Evolutionary conservation across 1,139 yeast species (phyloP).

Genomic region (Wickerhamomyces sp.): DNA sequence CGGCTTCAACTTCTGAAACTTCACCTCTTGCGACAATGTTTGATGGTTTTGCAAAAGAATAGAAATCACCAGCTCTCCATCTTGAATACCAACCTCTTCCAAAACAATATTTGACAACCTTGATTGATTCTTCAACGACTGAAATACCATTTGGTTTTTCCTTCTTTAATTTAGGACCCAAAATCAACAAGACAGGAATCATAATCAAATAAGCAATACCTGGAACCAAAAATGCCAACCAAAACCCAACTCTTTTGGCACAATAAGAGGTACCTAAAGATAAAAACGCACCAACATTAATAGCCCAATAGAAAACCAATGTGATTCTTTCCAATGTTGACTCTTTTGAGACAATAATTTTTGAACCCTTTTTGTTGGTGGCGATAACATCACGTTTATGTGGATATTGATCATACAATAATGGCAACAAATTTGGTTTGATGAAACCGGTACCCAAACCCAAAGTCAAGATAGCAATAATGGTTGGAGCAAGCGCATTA

Average conservation of each 20-base stretch:
- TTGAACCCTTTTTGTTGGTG: slow-evolving; percentile 55
- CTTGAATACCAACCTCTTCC: slow-evolving; percentile 37
- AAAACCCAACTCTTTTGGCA: slow-evolving; percentile 66
- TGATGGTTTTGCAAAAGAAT: slow-evolving; percentile 54
- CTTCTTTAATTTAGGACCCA: slow-evolving; percentile 34
- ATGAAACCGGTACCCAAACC: slow-evolving; percentile 83
- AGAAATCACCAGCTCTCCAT: slow-evolving; percentile 34
- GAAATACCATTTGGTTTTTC: slow-evolving; percentile 43
- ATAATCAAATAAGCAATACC: slow-evolving; percentile 44
- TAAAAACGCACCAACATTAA: slow-evolving; percentile 76
- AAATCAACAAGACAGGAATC: slow-evolving; percentile 40
- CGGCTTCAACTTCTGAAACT: slow-evolving; percentile 17
- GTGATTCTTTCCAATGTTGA: slow-evolving; percentile 71
- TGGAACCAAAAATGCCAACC: slow-evolving; percentile 69
- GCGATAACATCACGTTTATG: slow-evolving; percentile 55
- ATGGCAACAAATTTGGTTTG: slow-evolving; percentile 72
- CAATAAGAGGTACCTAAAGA: slow-evolving; percentile 74
- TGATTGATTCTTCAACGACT: slow-evolving; percentile 39
- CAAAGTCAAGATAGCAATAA: slow-evolving; percentile 57
- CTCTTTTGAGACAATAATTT: slow-evolving; percentile 67
- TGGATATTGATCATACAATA: slow-evolving; percentile 71
- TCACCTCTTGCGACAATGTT: slow-evolving; percentile 28
- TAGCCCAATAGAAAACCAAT: slow-evolving; percentile 72
- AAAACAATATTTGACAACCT: slow-evolving; percentile 37
- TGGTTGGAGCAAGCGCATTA: slow-evolving; percentile 44